Evolutionary conservation across 805 yeast genomes (phyloP).

Genomic region (Nakazawaea wickerhamii): DNA sequence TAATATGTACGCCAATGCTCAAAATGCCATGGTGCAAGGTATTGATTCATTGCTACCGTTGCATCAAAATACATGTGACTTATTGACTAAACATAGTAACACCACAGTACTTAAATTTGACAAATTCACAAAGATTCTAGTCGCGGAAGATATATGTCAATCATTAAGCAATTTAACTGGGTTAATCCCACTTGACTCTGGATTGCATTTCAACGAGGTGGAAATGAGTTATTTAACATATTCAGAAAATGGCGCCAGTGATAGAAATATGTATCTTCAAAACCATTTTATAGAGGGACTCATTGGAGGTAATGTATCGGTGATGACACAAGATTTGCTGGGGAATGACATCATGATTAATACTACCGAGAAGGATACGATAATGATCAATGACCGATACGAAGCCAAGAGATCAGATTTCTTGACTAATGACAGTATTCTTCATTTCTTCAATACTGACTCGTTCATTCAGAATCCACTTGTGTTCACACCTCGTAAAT

Average conservation of each 20-base stretch:
- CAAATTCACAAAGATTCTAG: conserved; percentile 14
- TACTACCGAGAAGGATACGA: conserved; percentile 26
- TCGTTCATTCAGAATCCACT: conserved; percentile 23
- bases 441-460: conserved; percentile 40
- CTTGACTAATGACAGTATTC: conserved; percentile 41
- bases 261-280: conserved; percentile 22
- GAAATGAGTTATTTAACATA: conserved; percentile 38
- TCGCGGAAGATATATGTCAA: conserved; percentile 18
- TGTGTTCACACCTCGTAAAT: conserved; percentile 48
- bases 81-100: conserved; percentile 15
- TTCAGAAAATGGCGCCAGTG: conserved; percentile 25
- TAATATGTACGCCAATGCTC: conserved; percentile 55
- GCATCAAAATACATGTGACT: conserved; percentile 30
- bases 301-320: conserved; percentile 39
- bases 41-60: conserved; percentile 40
- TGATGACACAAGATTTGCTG: conserved; percentile 20
- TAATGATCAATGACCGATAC: conserved; percentile 29
- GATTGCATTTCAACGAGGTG: conserved; percentile 32
- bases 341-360: conserved; percentile 11
- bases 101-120: conserved; percentile 14
- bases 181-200: conserved; percentile 40
- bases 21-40: conserved; percentile 64
- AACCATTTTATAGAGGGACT: conserved; percentile 36
- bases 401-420: conserved; percentile 33
- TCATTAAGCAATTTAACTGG: conserved; percentile 33